Base-by-base conservation (phyloP, 2,329 filamentous ascomycete species). In the Ophiostoma ips region DNA sequence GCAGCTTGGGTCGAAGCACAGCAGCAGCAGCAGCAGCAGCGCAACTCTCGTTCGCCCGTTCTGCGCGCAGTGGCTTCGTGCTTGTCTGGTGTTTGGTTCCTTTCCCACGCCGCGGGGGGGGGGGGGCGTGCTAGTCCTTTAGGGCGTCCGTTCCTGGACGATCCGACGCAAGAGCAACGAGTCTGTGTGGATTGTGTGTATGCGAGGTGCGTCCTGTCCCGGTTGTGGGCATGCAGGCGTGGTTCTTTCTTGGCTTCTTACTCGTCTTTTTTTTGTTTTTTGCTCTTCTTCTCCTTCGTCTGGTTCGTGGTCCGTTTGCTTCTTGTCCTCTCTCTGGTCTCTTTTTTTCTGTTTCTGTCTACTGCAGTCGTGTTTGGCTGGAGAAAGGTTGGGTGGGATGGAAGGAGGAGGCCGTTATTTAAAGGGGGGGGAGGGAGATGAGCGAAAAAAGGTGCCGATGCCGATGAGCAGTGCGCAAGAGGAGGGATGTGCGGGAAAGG, bases 321-420 rank as follows among this genome's bases (percentile, higher is more conserved):
- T 38, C 36, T 38, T 18, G 8, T 38, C 16, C 12, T 38, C 16
- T 21, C 16, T 38, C 5, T 11, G 18, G 36, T 8, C 15, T 40
- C 10, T 40, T 19, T 40, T 41, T 8, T 10, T 19, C 21, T 19
- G 18, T 11, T 21, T 19, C 28, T 28, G 12, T 41, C 40, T 43
- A 43, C 40, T 43, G 40, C 40, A 43, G 40, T 21, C 40, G 40
- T 43, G 40, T 43, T 43, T 43, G 40, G 40, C 24, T 43, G 40
- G 40, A 43, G 30, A 30, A 30, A 41, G 30, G 21, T 24, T 43
- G 40, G 40, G 40, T 43, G 40, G 24, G 24, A 28, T 28, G 24
- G 24, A 28, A 28, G 24, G 24, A 28, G 24, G 40, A 16, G 12
- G 40, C 15, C 21, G 40, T n/a, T 43, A 43, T 43, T 43, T 43